A percentile compares a stretch with the other conserved stretches of the same genome.
Conservation (phyloP, 345 rosid genomes). For the Eucalyptus urophylla region DNA sequence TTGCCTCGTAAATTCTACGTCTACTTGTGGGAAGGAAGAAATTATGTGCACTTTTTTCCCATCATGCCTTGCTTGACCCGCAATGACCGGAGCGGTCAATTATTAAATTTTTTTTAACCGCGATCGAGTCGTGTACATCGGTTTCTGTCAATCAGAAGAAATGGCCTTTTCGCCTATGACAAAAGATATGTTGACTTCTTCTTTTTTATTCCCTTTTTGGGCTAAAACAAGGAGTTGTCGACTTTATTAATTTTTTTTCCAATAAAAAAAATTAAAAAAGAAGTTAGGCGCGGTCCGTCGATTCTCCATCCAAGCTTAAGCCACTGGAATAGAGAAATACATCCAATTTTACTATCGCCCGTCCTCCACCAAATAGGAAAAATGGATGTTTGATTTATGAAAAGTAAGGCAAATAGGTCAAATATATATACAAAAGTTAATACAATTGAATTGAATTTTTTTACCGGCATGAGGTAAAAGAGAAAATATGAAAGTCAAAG, state of each 20-base stretch:
- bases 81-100: not conserved
- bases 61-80: not conserved
- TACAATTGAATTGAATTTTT: not conserved
- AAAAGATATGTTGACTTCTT: not conserved
- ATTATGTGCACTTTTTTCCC: not conserved
- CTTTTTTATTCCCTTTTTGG: too few species aligned
- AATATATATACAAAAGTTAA: not conserved
- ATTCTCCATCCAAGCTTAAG: not conserved
- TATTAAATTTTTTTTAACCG: not conserved
- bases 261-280: fast-evolving
- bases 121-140: not conserved
- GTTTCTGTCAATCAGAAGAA: not conserved
- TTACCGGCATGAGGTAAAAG: not conserved
- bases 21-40: not conserved
- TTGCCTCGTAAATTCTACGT: not conserved
- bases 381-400: not conserved
- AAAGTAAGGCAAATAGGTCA: not conserved
- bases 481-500: not conserved
- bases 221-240: not conserved
- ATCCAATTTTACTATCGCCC: not conserved
- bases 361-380: not conserved
- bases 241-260: not conserved
- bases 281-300: not conserved
- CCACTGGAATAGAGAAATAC: not conserved
- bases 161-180: not conserved